Evolutionary conservation across 805 yeast genomes (phyloP).

Genomic region (Candida yuanshanica): DNA sequence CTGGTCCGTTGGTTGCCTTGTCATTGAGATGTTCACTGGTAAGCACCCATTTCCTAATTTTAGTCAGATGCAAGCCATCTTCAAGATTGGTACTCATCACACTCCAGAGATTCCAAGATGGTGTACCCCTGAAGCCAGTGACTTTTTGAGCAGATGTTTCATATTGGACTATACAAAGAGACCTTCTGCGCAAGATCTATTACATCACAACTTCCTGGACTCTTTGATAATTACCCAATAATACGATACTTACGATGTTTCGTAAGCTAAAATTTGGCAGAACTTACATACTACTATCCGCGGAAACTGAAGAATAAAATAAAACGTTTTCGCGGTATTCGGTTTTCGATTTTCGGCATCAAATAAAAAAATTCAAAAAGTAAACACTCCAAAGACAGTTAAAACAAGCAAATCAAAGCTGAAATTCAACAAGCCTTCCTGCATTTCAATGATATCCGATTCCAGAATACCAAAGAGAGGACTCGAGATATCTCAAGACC

Average conservation of each 20-base stretch:
- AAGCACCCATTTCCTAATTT: slow-evolving; percentile 94
- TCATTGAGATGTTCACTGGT: slow-evolving; percentile 94
- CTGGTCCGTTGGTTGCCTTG: slow-evolving; percentile 94
- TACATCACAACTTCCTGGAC: slow-evolving; percentile 55
- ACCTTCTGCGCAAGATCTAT: slow-evolving; percentile 65
- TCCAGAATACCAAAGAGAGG: background rate
- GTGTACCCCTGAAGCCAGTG: slow-evolving; percentile 62
- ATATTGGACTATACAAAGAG: slow-evolving; percentile 69
- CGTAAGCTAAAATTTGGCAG: no score
- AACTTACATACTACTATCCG: no score
- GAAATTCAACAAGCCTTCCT: background rate
- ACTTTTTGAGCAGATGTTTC: slow-evolving; percentile 62
- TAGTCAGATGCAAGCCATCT: slow-evolving; percentile 95
- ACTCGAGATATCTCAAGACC: background rate
- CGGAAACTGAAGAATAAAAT: no score
- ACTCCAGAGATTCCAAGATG: slow-evolving; percentile 75
- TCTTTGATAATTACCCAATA: slow-evolving; percentile 6
- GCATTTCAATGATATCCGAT: background rate
- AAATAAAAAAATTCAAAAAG: background rate
- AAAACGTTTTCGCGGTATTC: background rate
- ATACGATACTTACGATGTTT: no score
- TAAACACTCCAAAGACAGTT: background rate
- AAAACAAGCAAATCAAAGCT: background rate
- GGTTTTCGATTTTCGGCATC: no score
- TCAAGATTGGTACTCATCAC: slow-evolving; percentile 82